Base-by-base conservation (phyloP, 2,329 filamentous ascomycete genomes). In the Neonectria sp. region DNA sequence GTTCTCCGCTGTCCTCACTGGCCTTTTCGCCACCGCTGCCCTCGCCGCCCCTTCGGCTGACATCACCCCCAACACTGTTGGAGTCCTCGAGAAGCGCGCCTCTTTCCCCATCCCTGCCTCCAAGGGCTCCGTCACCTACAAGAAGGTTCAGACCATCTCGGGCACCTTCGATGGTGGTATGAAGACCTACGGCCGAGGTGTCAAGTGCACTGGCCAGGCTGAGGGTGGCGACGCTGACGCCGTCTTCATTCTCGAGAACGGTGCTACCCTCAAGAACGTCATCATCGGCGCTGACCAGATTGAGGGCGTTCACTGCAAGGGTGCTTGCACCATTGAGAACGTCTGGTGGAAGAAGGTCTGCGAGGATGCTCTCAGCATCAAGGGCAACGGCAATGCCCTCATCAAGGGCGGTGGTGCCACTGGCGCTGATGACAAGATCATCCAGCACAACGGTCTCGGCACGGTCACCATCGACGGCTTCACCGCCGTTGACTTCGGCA, bases 111-210 rank as follows among this genome's bases (percentile, higher is more conserved):
- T 74, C 55, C 72, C 72, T 27, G 63, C 72, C 60, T 74, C 72
- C 62, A 73, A 71, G 71, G 72, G 72, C 3, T 71, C 72, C 65
- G 72, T 74, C 63, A 74, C 72, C 65, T 75, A 75, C 69, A 73
- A 67, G 55, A 60, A 29, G 1, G 60, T 61, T 45, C 53, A 74
- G 59, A 21, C 40, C 35, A 48, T 74, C 67, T 71, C 59, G 13
- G 71, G 71, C 6, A 31, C 25, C 43, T 73, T 70, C 5, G 71
- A 73, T 12, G 71, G 71, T n/a, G 59, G 59, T 21, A 66, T 73
- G 71, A 73, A 73, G 71, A 73, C 71, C 58, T 73, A 73, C 61
- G 71, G 71, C 56, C 71, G 71, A 29, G 71, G 71, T 0, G 69
- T 64, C 56, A 72, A 70, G 61, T 73, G 71, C 69, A 73, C 68